Conservation (phyloP, 148 eudicot species). For the Heliamphora exappendiculata region DNA sequence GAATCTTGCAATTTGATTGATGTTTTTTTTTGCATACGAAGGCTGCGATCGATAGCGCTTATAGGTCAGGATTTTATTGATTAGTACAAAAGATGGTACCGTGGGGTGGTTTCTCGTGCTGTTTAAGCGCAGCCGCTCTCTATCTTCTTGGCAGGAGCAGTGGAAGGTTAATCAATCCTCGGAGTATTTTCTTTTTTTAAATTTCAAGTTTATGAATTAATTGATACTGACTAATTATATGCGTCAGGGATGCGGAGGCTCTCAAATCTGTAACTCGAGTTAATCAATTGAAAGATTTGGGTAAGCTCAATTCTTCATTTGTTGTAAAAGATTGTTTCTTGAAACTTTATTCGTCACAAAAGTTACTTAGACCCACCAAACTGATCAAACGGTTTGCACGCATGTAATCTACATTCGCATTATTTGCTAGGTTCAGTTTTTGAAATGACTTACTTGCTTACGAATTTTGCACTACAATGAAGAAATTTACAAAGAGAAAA, state of each 20-base stretch:
- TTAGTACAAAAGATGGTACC: slow-evolving; percentile 23
- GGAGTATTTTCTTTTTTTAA: background rate
- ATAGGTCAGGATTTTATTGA: slow-evolving; percentile 12
- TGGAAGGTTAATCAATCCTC: background rate
- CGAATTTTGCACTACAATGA: background rate
- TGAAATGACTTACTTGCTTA: background rate
- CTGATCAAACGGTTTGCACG: background rate
- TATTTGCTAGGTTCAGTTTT: background rate
- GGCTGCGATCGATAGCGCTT: background rate
- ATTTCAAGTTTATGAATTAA: background rate
- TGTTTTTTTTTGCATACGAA: background rate
- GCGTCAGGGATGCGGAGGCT: slow-evolving; percentile 68
- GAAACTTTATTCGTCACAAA: background rate
- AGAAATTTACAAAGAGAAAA: background rate
- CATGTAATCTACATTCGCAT: background rate
- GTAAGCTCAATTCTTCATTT: slow-evolving; percentile 24
- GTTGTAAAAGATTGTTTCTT: background rate
- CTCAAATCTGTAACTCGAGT: slow-evolving; percentile 74
- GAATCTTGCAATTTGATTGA: background rate
- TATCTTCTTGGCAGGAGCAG: slow-evolving; percentile 86
- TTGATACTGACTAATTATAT: background rate
- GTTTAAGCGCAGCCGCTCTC: slow-evolving; percentile 86
- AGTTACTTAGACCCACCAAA: background rate
- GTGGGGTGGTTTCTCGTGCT: slow-evolving; percentile 84
- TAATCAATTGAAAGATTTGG: slow-evolving; percentile 82